These are phyloP conservation scores for Hypoxylon sp. DNA, from an alignment of 2,329 filamentous ascomycete species.

Conservation along the genomic window DNA sequence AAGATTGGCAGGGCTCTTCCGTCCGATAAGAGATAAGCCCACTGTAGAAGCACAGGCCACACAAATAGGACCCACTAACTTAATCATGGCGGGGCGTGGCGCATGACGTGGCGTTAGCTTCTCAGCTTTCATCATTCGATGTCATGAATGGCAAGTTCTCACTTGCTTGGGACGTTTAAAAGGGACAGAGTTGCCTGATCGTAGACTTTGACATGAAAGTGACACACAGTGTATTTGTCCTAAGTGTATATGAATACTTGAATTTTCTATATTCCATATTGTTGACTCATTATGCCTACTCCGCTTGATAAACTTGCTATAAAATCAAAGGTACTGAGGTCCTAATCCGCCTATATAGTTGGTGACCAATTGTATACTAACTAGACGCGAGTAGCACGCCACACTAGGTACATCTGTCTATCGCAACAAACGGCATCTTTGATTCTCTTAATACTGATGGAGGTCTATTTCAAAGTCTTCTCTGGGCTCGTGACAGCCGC, in stretches of 20 bases:
- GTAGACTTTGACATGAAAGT: conserved; percentile 20
- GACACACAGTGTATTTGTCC: conserved; percentile 28
- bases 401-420: conserved; percentile 71
- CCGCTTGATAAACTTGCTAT: conserved; percentile 74
- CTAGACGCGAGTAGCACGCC: conserved; percentile 68
- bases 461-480: conserved; percentile 72
- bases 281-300: conserved; percentile 73
- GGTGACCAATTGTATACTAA: conserved; percentile 11
- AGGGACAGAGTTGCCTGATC: conserved; percentile 48
- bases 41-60: conserved; percentile 38
- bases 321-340: conserved; percentile 74
- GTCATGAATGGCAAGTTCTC: conserved; percentile 1
- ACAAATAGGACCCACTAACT: conserved; percentile 6
- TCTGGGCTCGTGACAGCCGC: conserved; percentile 85
- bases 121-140: conserved; percentile 9
- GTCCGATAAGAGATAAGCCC: conserved; percentile 32
- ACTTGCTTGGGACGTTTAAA: conserved; percentile 23
- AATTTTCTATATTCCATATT: conserved; percentile 2
- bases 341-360: not conserved
- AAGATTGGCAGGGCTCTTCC: conserved; percentile 28
- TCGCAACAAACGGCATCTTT: conserved; percentile 10
- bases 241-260: conserved; percentile 13
- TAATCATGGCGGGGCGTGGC: conserved; percentile 23
- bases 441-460: conserved; percentile 47
- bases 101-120: conserved; percentile 48